Conservation (phyloP, 1,284 basidiomycete species). For the Ustilago shanxiensis region DNA sequence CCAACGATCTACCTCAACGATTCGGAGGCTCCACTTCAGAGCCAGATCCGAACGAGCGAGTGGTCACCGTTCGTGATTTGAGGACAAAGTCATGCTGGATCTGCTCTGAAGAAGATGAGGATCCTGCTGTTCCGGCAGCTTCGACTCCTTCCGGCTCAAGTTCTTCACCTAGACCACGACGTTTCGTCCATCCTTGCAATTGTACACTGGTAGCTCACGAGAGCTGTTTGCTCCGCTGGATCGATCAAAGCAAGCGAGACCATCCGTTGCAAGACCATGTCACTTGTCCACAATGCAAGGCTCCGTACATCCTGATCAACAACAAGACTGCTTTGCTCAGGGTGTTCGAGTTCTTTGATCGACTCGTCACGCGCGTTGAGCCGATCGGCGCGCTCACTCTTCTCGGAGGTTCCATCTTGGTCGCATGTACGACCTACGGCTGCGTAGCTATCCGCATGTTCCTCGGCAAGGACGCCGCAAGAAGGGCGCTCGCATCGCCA, state of each 20-base stretch:
- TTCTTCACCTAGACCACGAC: constrained; percentile 12
- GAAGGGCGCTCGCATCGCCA: constrained; percentile 42
- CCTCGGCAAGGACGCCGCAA: constrained; percentile 51
- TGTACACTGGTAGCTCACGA: constrained; percentile 65
- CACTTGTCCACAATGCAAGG: constrained; percentile 59
- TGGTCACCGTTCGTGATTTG: constrained; percentile 57
- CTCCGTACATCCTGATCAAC: constrained; percentile 54
- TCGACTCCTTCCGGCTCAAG: neutral
- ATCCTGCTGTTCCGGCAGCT: constrained; percentile 10
- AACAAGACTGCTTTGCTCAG: constrained; percentile 43
- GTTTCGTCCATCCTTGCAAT: constrained; percentile 63
- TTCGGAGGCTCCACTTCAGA: constrained; percentile 15
- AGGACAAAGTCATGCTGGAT: constrained; percentile 61
- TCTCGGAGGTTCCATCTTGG: constrained; percentile 37
- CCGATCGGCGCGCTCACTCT: constrained; percentile 40
- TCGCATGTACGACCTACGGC: constrained; percentile 56
- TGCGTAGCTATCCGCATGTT: constrained; percentile 55
- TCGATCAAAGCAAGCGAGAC: constrained; percentile 48
- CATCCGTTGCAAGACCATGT: constrained; percentile 39
- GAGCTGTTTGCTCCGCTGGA: constrained; percentile 58
- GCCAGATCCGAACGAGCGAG: constrained; percentile 23
- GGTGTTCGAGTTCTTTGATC: constrained; percentile 48
- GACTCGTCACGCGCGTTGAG: constrained; percentile 31
- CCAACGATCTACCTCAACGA: constrained; percentile 25
- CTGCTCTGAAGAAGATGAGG: constrained; percentile 62